These are phyloP conservation scores for Dendrobium officinale DNA, from an alignment of 106 monocot species.

Conservation along the genomic window DNA sequence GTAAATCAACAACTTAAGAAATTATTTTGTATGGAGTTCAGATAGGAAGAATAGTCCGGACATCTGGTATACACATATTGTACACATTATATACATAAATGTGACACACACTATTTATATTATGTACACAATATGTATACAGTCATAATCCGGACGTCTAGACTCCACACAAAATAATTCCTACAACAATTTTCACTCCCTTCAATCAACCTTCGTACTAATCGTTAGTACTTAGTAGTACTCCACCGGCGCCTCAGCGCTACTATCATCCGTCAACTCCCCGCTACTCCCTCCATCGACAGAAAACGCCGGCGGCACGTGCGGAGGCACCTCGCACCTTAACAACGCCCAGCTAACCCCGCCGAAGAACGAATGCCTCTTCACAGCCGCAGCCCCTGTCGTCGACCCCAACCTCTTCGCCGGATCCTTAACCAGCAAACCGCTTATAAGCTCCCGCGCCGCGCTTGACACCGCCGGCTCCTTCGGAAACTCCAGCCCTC, in stretches of 20 bases:
- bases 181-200: too few species aligned
- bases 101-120: too few species aligned
- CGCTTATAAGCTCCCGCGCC: slow-evolving; percentile 42
- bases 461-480: slow-evolving; percentile 41
- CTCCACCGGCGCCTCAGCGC: slow-evolving; percentile 40
- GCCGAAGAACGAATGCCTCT: slow-evolving; percentile 66
- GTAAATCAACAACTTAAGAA: too few species aligned
- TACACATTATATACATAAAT: too few species aligned
- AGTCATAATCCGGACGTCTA: too few species aligned
- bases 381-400: slow-evolving; percentile 58
- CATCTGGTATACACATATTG: too few species aligned
- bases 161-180: too few species aligned
- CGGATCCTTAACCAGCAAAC: slow-evolving; percentile 62
- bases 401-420: slow-evolving; percentile 44
- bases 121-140: too few species aligned
- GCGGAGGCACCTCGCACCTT: slow-evolving; percentile 54
- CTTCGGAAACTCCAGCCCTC: slow-evolving; percentile 78
- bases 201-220: too few species aligned
- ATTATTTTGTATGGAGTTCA: too few species aligned
- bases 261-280: slow-evolving; percentile 34
- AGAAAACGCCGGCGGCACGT: slow-evolving; percentile 37
- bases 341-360: slow-evolving; percentile 77
- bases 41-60: too few species aligned
- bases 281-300: background rate
- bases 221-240: slow-evolving; percentile 17